These are phyloP conservation scores for Didymella arachidicola DNA, from an alignment of 2,329 filamentous ascomycete genomes.

Conservation along the genomic window DNA sequence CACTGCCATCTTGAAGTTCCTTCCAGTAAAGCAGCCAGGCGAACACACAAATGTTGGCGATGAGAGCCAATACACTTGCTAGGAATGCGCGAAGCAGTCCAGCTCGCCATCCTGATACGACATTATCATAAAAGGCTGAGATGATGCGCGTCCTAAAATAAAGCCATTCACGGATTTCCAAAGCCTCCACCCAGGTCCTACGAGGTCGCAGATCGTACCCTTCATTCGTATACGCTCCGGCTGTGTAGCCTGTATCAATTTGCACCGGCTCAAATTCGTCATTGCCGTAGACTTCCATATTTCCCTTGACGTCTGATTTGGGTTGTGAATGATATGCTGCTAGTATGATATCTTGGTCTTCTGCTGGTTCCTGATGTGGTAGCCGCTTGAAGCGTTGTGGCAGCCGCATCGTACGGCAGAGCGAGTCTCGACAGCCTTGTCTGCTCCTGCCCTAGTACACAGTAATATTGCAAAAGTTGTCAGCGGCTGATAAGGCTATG, in stretches of 20 bases:
- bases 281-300: background rate
- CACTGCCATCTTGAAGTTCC: background rate
- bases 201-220: background rate
- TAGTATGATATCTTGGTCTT: slow-evolving; percentile 16
- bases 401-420: slow-evolving; percentile 9
- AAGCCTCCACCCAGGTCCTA: slow-evolving; percentile 19
- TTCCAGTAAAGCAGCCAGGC: slow-evolving; percentile 16
- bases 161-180: slow-evolving; percentile 15
- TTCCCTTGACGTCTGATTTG: slow-evolving; percentile 1
- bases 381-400: slow-evolving; percentile 18
- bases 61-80: slow-evolving; percentile 23
- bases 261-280: slow-evolving; percentile 3
- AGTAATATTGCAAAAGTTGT: background rate
- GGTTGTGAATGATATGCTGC: slow-evolving; percentile 11
- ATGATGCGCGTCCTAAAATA: slow-evolving; percentile 17
- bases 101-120: slow-evolving; percentile 27
- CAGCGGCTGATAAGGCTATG: no score
- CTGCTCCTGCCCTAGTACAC: background rate
- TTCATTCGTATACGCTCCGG: background rate
- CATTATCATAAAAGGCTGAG: slow-evolving; percentile 18
- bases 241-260: slow-evolving; percentile 4
- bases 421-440: background rate
- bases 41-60: slow-evolving; percentile 22
- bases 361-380: slow-evolving; percentile 13
- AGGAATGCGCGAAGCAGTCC: slow-evolving; percentile 25